Evolutionary conservation across 2,329 filamentous ascomycete species (phyloP), one percentile per base, ranked within the genome.

Genomic region (Claviceps digitariae): DNA sequence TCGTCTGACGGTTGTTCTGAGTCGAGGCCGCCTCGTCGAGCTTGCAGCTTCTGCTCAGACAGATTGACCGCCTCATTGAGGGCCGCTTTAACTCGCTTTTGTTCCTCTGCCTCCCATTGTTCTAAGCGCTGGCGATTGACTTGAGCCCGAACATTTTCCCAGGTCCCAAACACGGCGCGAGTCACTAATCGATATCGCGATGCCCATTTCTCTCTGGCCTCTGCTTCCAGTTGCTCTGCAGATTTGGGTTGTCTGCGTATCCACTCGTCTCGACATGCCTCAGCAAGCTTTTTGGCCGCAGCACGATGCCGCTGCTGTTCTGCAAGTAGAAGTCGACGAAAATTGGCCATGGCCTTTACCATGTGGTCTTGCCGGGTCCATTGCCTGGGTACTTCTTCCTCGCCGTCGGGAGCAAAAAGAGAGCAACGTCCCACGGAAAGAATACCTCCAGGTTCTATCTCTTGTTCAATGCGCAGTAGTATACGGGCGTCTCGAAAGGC

Each of bases 301-400:
- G 79, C 74, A 38, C 81, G 81, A 67, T 97, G 91, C 13, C 83
- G 77, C 57, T 81, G 80, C 60, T 90, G 86, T 66, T 98, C 93
- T 54, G 82, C 79, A 2, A 84, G 69, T 71, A 97, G 80, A 38
- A 97, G 74, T 61, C 83, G 86, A 48, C 87, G 82, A 60, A 97
- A 91, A 60, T 90, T 85, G 13, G 84, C 64, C 55, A 86, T 84
- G 56, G 95, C 90, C 48, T 84, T 83, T 47, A 86, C 75, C 52
- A 97, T 76, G 64, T 97, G 87, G 63, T 97, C 90, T 63, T 82
- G 79, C 60, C 94, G 90, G n/a, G 86, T 83, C 74, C 88, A 97
- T 62, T 93, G 88, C 51, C 79, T 77, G 0, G 82, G 79, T 0
- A 87, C 87, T 61, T 94, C 86, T 54, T 87, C 83, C 55, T 72